Conservation (phyloP, 208 protist genomes). For the Leptomonas pyrrhocoris region DNA sequence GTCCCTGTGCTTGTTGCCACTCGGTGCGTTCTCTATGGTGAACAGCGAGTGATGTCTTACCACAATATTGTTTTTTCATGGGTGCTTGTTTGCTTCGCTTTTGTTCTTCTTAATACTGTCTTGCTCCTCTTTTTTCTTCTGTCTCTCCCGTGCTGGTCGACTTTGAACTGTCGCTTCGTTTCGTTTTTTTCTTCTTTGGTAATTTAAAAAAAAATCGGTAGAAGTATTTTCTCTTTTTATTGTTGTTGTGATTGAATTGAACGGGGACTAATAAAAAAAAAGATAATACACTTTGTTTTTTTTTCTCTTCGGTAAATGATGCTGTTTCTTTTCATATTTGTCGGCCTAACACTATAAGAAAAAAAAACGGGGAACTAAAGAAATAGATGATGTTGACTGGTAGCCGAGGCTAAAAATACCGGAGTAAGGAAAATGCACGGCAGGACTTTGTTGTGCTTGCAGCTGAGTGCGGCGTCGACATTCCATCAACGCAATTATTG, state of each 20-base stretch:
- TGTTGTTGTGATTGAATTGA: neutral
- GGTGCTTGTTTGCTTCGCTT: neutral
- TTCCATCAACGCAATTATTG: neutral
- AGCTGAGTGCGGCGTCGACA: too few species aligned
- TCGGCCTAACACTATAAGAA: too few species aligned
- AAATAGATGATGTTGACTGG: too few species aligned
- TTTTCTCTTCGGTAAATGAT: conserved; percentile 10
- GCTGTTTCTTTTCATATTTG: too few species aligned
- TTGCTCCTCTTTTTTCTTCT: neutral
- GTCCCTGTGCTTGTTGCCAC: conserved; percentile 6
- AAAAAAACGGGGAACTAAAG: too few species aligned
- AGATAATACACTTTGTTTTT: too few species aligned
- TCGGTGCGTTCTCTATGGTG: conserved; percentile 4
- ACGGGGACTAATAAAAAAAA: neutral
- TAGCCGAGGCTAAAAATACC: too few species aligned
- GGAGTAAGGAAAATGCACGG: neutral
- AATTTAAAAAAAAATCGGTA: too few species aligned
- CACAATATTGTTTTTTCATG: conserved; percentile 24
- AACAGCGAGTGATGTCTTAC: neutral
- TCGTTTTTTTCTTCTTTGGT: conserved; percentile 1
- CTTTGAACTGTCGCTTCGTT: conserved; percentile 18
- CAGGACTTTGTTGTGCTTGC: too few species aligned
- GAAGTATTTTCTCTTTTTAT: conserved; percentile 23
- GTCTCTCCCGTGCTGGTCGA: neutral
- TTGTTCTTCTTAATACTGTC: conserved; percentile 16